These are phyloP conservation scores for Fusarium lateritium DNA, from an alignment of 2,329 filamentous ascomycete genomes.

Conservation along the genomic window DNA sequence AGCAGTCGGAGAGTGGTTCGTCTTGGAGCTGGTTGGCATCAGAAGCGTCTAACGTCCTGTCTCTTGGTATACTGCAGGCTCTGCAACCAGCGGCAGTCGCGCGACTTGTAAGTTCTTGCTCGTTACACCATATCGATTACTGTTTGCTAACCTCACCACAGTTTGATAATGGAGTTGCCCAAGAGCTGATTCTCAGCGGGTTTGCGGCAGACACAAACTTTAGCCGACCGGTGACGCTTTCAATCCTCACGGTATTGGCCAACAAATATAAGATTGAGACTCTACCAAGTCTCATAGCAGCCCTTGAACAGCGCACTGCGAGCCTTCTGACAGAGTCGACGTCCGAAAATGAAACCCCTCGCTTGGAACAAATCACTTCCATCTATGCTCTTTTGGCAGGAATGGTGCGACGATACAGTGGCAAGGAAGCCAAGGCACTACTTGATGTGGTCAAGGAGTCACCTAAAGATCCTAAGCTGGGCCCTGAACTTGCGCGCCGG, in stretches of 20 bases:
- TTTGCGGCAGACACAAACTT: conserved; percentile 35
- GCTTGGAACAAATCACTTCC: conserved; percentile 50
- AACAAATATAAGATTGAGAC: conserved; percentile 62
- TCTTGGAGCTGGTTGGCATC: conserved; percentile 54
- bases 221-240: conserved; percentile 50
- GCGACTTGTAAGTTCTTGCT: conserved; percentile 52
- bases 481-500: conserved; percentile 58
- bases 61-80: conserved; percentile 57
- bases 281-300: conserved; percentile 45
- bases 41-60: conserved; percentile 54
- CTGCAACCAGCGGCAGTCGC: conserved; percentile 54
- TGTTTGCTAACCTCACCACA: conserved; percentile 39
- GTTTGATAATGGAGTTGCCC: conserved; percentile 56
- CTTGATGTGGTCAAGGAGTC: conserved; percentile 56
- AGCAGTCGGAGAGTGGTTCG: conserved; percentile 32
- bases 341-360: conserved; percentile 22
- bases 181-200: conserved; percentile 53
- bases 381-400: conserved; percentile 57
- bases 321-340: conserved; percentile 36
- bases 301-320: conserved; percentile 48
- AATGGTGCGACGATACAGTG: conserved; percentile 57
- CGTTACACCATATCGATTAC: conserved; percentile 4
- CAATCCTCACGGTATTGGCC: conserved; percentile 59
- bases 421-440: conserved; percentile 53
- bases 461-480: conserved; percentile 53